A percentile compares a stretch with the other conserved stretches of the same genome.
Conservation (phyloP, 306 rosid species). For the Leucaena leucocephala region DNA sequence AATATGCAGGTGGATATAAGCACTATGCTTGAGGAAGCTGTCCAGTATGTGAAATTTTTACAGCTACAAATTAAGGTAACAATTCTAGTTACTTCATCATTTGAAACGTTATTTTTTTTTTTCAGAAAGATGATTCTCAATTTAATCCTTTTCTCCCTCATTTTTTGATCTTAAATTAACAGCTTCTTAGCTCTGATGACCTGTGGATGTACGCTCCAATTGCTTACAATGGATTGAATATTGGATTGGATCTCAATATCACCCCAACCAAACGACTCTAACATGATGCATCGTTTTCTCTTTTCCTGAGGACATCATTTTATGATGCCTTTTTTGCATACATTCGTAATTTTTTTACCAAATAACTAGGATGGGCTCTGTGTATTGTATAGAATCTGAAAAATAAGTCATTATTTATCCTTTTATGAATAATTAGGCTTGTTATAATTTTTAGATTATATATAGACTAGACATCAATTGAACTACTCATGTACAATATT, state of each 20-base stretch:
- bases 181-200: constrained; percentile 89
- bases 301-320: constrained; percentile 5
- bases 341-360: neutral
- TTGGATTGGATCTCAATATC: constrained; percentile 66
- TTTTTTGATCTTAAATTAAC: constrained; percentile 36
- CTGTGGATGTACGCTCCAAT: constrained; percentile 94
- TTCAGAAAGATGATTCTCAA: neutral
- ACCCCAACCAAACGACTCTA: constrained; percentile 43
- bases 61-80: constrained; percentile 89
- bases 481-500: neutral
- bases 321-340: constrained; percentile 3
- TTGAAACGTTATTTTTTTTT: constrained; percentile 20
- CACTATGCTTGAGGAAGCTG: constrained; percentile 99
- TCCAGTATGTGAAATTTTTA: constrained; percentile 80
- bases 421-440: neutral
- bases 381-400: too few species aligned
- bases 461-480: too few species aligned
- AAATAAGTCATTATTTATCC: too few species aligned
- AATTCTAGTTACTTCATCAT: constrained; percentile 41
- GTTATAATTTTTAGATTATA: too few species aligned
- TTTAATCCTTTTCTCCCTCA: neutral
- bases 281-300: neutral
- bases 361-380: neutral
- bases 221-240: constrained; percentile 86
- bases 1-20: constrained; percentile 84